Conservation (phyloP, 2,329 filamentous ascomycete genomes). For the Achaetomium macrosporum region DNA sequence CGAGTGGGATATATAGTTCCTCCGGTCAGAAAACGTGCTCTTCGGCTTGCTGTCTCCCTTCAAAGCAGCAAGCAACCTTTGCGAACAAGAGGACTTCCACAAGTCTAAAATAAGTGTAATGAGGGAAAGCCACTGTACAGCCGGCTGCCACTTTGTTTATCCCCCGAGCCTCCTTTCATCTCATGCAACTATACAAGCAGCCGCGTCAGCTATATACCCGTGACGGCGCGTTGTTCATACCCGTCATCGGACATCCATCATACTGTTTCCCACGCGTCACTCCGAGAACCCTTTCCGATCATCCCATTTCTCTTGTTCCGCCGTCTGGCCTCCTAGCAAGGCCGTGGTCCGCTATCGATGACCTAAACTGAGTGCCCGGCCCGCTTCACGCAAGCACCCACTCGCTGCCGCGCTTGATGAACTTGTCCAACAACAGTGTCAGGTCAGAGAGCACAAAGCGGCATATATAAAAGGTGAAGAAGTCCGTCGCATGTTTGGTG, state of each 20-base stretch:
- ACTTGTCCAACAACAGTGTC: slow-evolving; percentile 84
- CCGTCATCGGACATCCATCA: background rate
- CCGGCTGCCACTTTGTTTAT: background rate
- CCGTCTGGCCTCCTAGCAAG: background rate
- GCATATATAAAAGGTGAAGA: slow-evolving; percentile 95
- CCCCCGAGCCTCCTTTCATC: background rate
- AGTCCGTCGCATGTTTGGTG: slow-evolving; percentile 89
- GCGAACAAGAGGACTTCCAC: too few relatives aligned
- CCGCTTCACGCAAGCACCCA: slow-evolving; percentile 58
- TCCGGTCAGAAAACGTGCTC: background rate
- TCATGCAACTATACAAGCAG: background rate
- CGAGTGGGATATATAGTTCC: background rate
- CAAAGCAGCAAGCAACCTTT: too few relatives aligned
- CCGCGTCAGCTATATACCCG: background rate
- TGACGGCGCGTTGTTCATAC: background rate
- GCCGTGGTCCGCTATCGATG: too few relatives aligned
- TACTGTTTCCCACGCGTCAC: background rate
- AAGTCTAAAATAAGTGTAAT: too few relatives aligned
- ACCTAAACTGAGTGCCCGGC: background rate
- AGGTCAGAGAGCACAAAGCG: slow-evolving; percentile 89
- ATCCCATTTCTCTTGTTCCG: background rate
- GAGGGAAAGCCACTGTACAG: too few relatives aligned
- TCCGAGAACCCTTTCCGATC: background rate
- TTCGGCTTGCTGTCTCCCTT: too few relatives aligned
- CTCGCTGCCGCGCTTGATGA: slow-evolving; percentile 91